Evolutionary conservation across 23 red algal genomes (phyloP).

Genomic region (Gracilaria gracilis): DNA sequence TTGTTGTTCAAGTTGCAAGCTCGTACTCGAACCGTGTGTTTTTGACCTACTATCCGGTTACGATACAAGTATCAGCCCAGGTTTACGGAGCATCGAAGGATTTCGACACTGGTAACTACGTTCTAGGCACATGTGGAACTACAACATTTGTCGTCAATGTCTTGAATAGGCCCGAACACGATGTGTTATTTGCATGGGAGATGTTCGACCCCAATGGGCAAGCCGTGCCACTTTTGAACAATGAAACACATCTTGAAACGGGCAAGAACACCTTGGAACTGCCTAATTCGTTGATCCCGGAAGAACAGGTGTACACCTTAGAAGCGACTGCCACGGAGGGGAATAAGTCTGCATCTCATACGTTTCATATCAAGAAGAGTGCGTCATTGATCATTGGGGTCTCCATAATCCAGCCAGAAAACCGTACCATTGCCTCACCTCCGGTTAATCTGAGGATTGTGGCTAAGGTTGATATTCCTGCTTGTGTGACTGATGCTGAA

Average conservation of each 20-base stretch:
- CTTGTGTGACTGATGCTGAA: conserved; percentile 12
- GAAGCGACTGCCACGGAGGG: background rate
- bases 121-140: conserved; percentile 31
- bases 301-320: background rate
- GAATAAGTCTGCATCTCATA: background rate
- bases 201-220: conserved; percentile 7
- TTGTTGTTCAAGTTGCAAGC: conserved; percentile 52
- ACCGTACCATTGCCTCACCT: conserved; percentile 43
- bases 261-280: conserved; percentile 22
- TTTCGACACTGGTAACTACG: conserved; percentile 16
- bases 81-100: conserved; percentile 62
- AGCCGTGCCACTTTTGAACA: background rate
- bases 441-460: conserved; percentile 48
- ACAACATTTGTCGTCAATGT: conserved; percentile 54
- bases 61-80: background rate
- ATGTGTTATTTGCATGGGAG: conserved; percentile 36
- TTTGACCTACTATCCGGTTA: conserved; percentile 6
- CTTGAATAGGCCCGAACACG: background rate
- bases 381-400: conserved; percentile 35
- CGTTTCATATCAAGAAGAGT: conserved; percentile 35
- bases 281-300: conserved; percentile 31
- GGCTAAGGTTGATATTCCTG: conserved; percentile 59
- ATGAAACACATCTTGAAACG: conserved; percentile 21
- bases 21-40: conserved; percentile 29
- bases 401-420: conserved; percentile 45